Percentiles rank a stretch among this genome's conserved stretches.
phyloP scores from a whole-genome alignment of 176 grass and related monocot genomes.

The Pharus latifolius region DNA sequence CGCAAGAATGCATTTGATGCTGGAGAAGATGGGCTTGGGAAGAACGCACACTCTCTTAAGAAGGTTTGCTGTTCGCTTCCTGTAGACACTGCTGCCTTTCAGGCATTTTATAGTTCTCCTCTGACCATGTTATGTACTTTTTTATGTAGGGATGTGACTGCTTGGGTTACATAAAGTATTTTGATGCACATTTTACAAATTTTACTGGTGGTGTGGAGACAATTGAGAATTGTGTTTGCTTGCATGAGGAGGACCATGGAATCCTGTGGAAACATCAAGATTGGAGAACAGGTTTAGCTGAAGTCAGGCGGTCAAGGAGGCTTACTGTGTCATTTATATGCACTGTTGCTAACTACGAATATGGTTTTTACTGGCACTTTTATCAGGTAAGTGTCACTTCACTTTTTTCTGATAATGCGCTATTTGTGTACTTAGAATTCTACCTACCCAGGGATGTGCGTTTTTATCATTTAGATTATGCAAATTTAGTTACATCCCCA shows the following conservation, averaged over 20 bases:
- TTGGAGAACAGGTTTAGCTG: conserved; percentile 97
- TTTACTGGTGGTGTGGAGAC: conserved; percentile 95
- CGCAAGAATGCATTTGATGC: conserved; percentile 67
- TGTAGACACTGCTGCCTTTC: not conserved
- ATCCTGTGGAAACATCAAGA: conserved; percentile 99
- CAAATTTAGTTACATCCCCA: too few relatives aligned
- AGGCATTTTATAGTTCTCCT: not conserved
- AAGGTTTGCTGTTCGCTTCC: conserved; percentile 6
- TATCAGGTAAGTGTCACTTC: not conserved
- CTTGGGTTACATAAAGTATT: conserved; percentile 96
- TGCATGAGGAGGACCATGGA: conserved; percentile 98
- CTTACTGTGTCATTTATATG: conserved; percentile 98
- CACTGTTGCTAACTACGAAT: conserved; percentile 99
- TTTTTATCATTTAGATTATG: too few relatives aligned
- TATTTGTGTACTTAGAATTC: not conserved
- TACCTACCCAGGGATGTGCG: not conserved
- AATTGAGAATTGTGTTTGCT: conserved; percentile 98
- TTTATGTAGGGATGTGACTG: conserved; percentile 89
- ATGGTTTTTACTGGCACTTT: conserved; percentile 95
- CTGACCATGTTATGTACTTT: conserved; percentile 8
- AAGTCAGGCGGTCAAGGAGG: conserved; percentile 96
- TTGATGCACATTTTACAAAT: conserved; percentile 98
- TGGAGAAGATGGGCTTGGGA: conserved; percentile 74
- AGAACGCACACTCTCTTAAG: conserved; percentile 70
- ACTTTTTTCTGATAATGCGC: not conserved